These are phyloP conservation scores for Emmonsia crescens DNA, from an alignment of 2,329 filamentous ascomycete genomes.

Conservation along the genomic window DNA sequence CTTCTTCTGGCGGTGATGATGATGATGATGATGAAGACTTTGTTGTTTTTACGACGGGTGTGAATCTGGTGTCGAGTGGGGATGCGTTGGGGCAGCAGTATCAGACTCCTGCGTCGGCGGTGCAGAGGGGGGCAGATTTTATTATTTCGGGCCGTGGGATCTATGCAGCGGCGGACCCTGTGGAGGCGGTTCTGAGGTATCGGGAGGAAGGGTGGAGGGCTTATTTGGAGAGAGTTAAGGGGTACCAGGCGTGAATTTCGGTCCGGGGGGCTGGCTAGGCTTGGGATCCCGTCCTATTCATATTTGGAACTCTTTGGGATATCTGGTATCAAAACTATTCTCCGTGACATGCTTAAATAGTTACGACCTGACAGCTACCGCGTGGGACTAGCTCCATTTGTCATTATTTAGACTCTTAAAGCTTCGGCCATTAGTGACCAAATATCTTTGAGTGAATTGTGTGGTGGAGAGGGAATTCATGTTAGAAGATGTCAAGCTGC, in stretches of 20 bases:
- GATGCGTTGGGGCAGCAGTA: conserved; percentile 40
- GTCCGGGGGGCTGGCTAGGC: no score
- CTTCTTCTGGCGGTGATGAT: conserved; percentile 8
- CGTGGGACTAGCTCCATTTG: no score
- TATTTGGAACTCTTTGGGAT: no score
- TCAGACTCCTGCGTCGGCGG: conserved; percentile 36
- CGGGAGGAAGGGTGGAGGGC: conserved; percentile 37
- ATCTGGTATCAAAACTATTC: no score
- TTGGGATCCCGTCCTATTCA: neutral
- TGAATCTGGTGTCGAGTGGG: conserved; percentile 37
- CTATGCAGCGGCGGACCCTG: conserved; percentile 35
- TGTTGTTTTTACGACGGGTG: conserved; percentile 39
- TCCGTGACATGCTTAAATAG: no score
- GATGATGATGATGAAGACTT: conserved; percentile 33
- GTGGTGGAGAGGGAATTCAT: no score
- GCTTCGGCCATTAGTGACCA: no score
- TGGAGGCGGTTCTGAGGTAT: conserved; percentile 35
- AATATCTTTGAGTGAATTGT: no score
- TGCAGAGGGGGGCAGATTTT: conserved; percentile 38
- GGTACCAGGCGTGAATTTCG: neutral
- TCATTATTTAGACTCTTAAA: no score
- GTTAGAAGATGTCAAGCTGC: no score
- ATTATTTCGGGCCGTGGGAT: conserved; percentile 39
- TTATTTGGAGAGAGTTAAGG: conserved; percentile 29
- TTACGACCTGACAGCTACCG: no score